Conservation (phyloP, 306 rosid species). For the Trifolium fragiferum region DNA sequence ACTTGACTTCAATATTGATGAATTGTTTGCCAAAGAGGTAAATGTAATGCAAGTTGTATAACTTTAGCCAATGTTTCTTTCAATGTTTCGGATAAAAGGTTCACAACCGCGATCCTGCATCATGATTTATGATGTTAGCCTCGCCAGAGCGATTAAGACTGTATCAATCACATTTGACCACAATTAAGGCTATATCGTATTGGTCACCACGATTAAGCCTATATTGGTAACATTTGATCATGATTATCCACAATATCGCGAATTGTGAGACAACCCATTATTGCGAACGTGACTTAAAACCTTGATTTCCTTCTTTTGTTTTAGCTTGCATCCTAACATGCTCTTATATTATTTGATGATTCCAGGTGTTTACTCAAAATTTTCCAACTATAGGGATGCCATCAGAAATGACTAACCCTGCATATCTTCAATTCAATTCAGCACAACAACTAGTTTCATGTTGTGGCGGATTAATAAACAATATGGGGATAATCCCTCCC, state of each 20-base stretch:
- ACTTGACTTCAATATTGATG: conserved; percentile 85
- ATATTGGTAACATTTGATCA: background rate
- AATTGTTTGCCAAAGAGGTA: conserved; percentile 87
- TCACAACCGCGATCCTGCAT: background rate
- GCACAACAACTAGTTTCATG: conserved; percentile 63
- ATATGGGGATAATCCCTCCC: conserved; percentile 55
- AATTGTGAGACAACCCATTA: background rate
- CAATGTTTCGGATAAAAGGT: background rate
- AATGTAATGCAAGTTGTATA: conserved; percentile 13
- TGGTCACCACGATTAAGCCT: no score
- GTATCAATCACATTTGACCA: background rate
- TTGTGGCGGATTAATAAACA: conserved; percentile 62
- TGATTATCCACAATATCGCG: background rate
- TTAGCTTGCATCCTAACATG: conserved; percentile 20
- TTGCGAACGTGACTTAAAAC: background rate
- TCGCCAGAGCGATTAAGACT: background rate
- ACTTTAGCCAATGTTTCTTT: no score
- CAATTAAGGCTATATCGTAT: no score
- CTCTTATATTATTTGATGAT: conserved; percentile 35
- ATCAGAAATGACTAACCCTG: conserved; percentile 59
- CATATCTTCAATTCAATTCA: conserved; percentile 66
- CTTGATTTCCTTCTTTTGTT: background rate
- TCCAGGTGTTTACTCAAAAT: conserved; percentile 69
- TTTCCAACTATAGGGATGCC: conserved; percentile 62
- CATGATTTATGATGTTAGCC: background rate